Percentiles rank a stretch among this genome's conserved stretches.
Evolutionary conservation across 768 basidiomycete species (phyloP).

Genomic region (Crucibulum laeve): DNA sequence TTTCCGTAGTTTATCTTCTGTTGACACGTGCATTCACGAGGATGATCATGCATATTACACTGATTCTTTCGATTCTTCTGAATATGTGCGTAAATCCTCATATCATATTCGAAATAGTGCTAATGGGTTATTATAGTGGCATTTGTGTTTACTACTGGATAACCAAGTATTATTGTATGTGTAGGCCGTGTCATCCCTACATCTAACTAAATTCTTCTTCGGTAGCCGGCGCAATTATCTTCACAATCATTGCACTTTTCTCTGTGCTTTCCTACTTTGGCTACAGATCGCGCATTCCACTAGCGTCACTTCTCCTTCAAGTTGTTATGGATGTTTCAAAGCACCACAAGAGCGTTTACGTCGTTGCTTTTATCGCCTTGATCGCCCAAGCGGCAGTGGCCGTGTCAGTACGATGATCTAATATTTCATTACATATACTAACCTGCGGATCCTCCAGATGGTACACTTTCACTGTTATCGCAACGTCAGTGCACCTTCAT

Average conservation of each 20-base stretch:
- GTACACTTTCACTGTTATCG: constrained; percentile 75
- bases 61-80: constrained; percentile 55
- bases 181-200: neutral
- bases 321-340: constrained; percentile 83
- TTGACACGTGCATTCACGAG: constrained; percentile 70
- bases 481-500: constrained; percentile 45
- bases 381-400: constrained; percentile 66
- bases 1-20: constrained; percentile 66
- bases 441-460: constrained; percentile 37
- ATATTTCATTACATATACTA: constrained; percentile 1
- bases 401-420: constrained; percentile 41
- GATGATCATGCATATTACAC: constrained; percentile 73
- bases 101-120: neutral
- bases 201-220: constrained; percentile 2
- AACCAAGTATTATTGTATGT: constrained; percentile 63
- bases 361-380: constrained; percentile 71
- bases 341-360: constrained; percentile 76
- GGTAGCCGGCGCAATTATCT: constrained; percentile 77
- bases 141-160: constrained; percentile 58
- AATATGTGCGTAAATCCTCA: constrained; percentile 52
- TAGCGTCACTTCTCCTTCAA: constrained; percentile 75
- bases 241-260: constrained; percentile 74
- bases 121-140: neutral
- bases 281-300: constrained; percentile 67
- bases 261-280: constrained; percentile 75